phyloP scores from a whole-genome alignment of 805 yeast species.

The Saccharomycopsis sp. region DNA sequence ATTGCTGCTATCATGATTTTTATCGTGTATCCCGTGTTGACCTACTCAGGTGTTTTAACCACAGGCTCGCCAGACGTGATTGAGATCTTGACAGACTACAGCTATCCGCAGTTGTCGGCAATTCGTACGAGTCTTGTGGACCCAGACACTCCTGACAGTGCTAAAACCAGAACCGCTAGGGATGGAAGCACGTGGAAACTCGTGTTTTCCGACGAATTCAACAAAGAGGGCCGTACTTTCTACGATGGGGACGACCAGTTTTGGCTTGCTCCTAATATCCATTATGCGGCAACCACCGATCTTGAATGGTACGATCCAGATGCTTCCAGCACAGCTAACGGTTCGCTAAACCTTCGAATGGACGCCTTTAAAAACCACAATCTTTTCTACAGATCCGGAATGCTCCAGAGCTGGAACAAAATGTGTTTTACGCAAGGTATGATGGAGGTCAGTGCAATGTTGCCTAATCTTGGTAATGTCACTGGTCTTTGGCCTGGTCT shows the following conservation, averaged over 20 bases:
- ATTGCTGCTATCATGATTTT: conserved; percentile 64
- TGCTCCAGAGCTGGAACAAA: conserved; percentile 90
- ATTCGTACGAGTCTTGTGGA: conserved; percentile 49
- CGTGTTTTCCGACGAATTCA: conserved; percentile 89
- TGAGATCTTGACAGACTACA: conserved; percentile 41
- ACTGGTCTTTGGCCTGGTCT: conserved; percentile 95
- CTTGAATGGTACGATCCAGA: conserved; percentile 96
- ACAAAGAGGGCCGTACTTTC: conserved; percentile 83
- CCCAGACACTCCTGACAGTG: conserved; percentile 54
- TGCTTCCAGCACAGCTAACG: conserved; percentile 71
- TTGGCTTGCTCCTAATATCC: conserved; percentile 77
- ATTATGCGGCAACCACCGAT: conserved; percentile 84
- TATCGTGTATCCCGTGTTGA: conserved; percentile 74
- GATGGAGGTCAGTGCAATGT: conserved; percentile 65
- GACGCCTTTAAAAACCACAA: conserved; percentile 81
- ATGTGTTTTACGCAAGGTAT: conserved; percentile 83
- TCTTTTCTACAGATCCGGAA: conserved; percentile 79
- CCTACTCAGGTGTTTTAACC: conserved; percentile 64
- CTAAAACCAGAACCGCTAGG: conserved; percentile 41
- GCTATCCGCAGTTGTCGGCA: conserved; percentile 46
- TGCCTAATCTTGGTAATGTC: conserved; percentile 74
- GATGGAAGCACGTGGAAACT: conserved; percentile 67
- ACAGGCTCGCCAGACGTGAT: conserved; percentile 25
- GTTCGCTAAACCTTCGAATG: conserved; percentile 60
- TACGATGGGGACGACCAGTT: conserved; percentile 89